Evolutionary conservation across 495 filamentous ascomycete species (phyloP).

Genomic region (Neurospora cerealis): DNA sequence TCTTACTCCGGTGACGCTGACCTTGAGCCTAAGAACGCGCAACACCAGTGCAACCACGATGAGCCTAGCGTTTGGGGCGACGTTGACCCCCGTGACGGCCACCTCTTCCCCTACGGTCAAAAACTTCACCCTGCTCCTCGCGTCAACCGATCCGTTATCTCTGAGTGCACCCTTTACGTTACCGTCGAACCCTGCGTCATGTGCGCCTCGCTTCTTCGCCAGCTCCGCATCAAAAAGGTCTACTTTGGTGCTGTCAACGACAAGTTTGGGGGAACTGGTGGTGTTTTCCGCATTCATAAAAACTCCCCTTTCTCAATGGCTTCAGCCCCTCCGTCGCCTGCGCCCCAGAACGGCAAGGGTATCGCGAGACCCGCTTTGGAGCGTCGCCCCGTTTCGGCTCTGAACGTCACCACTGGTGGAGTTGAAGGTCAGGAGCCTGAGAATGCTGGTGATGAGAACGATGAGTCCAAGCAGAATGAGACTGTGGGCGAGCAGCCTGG

Average conservation of each 20-base stretch:
- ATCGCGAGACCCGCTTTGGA: conserved; percentile 17
- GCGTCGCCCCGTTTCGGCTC: conserved; percentile 13
- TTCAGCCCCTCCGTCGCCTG: conserved; percentile 18
- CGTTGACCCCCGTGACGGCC: conserved; percentile 33
- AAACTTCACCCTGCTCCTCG: conserved; percentile 36
- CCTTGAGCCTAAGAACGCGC: conserved; percentile 5
- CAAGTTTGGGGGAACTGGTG: conserved; percentile 89
- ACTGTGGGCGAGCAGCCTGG: not conserved
- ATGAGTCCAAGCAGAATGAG: not conserved
- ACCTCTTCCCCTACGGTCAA: conserved; percentile 40
- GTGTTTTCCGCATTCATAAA: conserved; percentile 75
- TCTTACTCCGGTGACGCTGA: conserved; percentile 14
- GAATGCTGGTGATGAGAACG: conserved; percentile 2
- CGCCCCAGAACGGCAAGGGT: conserved; percentile 20
- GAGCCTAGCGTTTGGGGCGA: conserved; percentile 26
- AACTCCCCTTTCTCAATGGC: conserved; percentile 41
- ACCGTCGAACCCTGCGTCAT: conserved; percentile 97
- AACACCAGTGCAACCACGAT: not conserved
- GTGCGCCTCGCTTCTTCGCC: conserved; percentile 88
- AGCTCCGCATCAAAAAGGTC: conserved; percentile 70
- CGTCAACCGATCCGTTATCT: conserved; percentile 45
- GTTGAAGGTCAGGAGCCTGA: not conserved
- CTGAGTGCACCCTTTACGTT: conserved; percentile 76
- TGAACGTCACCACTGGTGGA: not conserved
- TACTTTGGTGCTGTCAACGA: conserved; percentile 95